A percentile compares a stretch with the other conserved stretches of the same genome.
phyloP scores from a whole-genome alignment of 345 rosid genomes.

The Lepidium aucheri region DNA sequence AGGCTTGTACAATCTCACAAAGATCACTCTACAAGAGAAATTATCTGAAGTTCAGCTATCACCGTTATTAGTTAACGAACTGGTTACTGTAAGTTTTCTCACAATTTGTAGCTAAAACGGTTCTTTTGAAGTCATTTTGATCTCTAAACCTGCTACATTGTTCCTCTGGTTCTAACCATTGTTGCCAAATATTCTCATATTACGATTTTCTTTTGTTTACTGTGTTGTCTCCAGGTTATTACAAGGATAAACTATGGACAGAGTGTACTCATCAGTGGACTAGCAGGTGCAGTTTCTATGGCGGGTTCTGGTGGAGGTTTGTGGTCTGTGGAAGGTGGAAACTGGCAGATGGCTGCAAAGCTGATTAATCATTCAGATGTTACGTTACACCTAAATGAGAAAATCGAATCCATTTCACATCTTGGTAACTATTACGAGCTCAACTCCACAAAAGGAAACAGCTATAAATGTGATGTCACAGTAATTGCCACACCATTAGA shows the following conservation, averaged over 20 bases:
- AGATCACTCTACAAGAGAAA: constrained; percentile 47
- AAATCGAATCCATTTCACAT: constrained; percentile 55
- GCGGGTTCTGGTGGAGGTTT: constrained; percentile 89
- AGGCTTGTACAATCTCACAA: constrained; percentile 68
- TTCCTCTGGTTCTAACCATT: neutral
- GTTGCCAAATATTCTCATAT: neutral
- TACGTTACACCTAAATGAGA: constrained; percentile 55
- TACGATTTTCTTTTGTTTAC: neutral
- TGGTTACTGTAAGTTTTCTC: constrained; percentile 54
- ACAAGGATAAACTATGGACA: constrained; percentile 94
- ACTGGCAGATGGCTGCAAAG: constrained; percentile 91
- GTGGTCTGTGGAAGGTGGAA: constrained; percentile 91
- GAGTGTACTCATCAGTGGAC: constrained; percentile 71
- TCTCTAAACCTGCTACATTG: neutral
- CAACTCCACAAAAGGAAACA: constrained; percentile 59
- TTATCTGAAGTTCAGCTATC: constrained; percentile 39
- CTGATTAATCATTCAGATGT: constrained; percentile 64
- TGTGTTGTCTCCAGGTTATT: constrained; percentile 45
- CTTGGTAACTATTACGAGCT: constrained; percentile 66
- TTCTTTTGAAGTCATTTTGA: neutral
- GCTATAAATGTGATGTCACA: constrained; percentile 55
- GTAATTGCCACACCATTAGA: constrained; percentile 79
- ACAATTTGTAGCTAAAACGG: neutral
- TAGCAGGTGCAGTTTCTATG: constrained; percentile 95
- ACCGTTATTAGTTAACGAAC: constrained; percentile 55